Conservation (phyloP, 768 basidiomycete genomes). For the Tricholoma terreum region DNA sequence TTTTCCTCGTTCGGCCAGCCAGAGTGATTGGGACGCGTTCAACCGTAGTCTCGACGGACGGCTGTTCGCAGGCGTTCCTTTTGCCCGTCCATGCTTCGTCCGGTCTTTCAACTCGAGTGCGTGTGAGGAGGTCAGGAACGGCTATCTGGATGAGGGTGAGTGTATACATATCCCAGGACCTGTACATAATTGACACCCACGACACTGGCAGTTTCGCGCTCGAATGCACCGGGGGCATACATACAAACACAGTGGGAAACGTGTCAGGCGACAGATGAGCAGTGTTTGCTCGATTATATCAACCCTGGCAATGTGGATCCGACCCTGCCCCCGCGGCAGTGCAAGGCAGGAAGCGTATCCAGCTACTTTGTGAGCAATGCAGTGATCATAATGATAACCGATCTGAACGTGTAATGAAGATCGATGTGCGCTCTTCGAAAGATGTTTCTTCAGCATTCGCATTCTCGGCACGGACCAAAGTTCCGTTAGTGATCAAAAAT, state of each 20-base stretch:
- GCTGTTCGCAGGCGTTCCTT: conserved; percentile 18
- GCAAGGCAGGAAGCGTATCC: conserved; percentile 36
- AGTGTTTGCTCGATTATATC: conserved; percentile 46
- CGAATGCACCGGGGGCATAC: conserved; percentile 25
- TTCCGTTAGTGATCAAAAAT: conserved; percentile 50
- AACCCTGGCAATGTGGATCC: conserved; percentile 27
- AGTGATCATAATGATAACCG: too few relatives aligned
- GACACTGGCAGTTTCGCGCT: conserved; percentile 15
- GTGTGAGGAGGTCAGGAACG: conserved; percentile 12
- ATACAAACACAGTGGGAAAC: conserved; percentile 52
- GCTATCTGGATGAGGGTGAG: conserved; percentile 20
- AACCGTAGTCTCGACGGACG: conserved; percentile 9
- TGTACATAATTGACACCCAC: neutral
- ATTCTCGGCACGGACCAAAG: conserved; percentile 36
- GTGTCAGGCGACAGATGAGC: conserved; percentile 43
- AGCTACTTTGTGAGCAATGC: conserved; percentile 37
- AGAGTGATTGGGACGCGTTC: conserved; percentile 18
- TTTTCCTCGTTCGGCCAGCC: too few relatives aligned
- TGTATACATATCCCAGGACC: neutral
- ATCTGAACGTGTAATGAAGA: conserved; percentile 7
- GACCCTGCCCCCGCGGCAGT: conserved; percentile 25
- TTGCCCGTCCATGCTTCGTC: conserved; percentile 22
- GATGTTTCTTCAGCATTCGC: conserved; percentile 44
- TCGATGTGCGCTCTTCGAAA: conserved; percentile 33
- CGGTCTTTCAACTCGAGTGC: conserved; percentile 14